Percentiles rank a stretch among this genome's conserved stretches.
These are phyloP conservation scores for Saccharum spontaneum DNA, from an alignment of 176 grass and related monocot genomes.

Conservation along the genomic window DNA sequence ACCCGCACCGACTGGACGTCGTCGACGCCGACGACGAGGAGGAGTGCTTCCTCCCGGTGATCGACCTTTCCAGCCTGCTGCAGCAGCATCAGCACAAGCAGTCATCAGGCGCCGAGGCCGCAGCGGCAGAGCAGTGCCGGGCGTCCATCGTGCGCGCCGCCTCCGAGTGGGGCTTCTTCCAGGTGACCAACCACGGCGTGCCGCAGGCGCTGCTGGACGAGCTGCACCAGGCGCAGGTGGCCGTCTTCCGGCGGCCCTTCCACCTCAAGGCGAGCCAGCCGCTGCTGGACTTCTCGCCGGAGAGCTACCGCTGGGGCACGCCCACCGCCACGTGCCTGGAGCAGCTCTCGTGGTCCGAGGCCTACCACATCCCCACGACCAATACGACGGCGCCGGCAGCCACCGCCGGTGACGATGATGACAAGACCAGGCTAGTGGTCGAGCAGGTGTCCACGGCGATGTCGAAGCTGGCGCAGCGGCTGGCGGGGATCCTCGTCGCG, in stretches of 20 bases:
- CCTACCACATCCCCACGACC: conserved; percentile 73
- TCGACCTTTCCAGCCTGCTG: conserved; percentile 38
- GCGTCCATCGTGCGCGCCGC: conserved; percentile 54
- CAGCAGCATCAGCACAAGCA: background rate
- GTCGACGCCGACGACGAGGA: background rate
- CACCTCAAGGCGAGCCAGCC: conserved; percentile 43
- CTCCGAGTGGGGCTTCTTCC: conserved; percentile 88
- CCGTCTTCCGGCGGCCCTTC: conserved; percentile 56
- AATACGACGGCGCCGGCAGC: background rate
- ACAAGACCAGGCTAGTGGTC: conserved; percentile 46
- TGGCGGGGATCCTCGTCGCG: conserved; percentile 45
- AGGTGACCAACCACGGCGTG: conserved; percentile 66
- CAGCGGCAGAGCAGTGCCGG: conserved; percentile 33
- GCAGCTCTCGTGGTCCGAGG: conserved; percentile 91
- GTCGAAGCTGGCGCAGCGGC: conserved; percentile 48
- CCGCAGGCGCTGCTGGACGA: conserved; percentile 30
- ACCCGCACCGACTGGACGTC: background rate
- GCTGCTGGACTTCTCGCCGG: conserved; percentile 49
- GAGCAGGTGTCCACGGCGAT: conserved; percentile 52
- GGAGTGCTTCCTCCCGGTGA: conserved; percentile 35
- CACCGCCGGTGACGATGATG: background rate
- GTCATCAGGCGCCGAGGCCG: background rate
- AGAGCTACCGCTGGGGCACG: conserved; percentile 81
- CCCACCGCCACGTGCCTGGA: conserved; percentile 49
- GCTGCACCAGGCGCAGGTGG: conserved; percentile 40